Base-by-base conservation (phyloP, 441 rosid genomes). In the Adansonia rubrostipa region DNA sequence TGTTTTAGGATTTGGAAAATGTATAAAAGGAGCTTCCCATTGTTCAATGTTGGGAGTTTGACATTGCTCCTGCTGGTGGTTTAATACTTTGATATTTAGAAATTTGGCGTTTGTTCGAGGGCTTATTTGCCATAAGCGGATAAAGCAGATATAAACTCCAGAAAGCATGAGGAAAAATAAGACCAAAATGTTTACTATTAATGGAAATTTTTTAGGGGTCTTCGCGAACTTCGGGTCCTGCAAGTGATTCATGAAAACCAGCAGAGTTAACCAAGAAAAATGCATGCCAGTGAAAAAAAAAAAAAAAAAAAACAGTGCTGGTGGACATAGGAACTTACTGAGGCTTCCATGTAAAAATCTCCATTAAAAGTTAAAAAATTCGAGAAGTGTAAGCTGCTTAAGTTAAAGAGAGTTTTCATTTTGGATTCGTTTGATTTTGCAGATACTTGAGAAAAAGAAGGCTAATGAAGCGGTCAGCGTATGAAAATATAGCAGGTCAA, bases 1-100 rank as follows among this genome's bases (percentile, higher is more conserved):
- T 79, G 96, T 92, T 76, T 86, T 75, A 9, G 99, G 99, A 66
- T 75, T 84, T 6, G 98, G 97, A 85, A 88, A 95, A 84, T 93
- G 94, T 69, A 88, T 24, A 19, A 44, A 75, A 75, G 90, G 85
- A 73, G 80, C 69, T 77, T 83, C 82, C 19, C 74, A 33, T 2
- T 75, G 79, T 64, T 63, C 63, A 5, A 48, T 69, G 19, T 61
- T 20, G 9, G 56, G 58, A 11, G 73, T 6, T 22, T 48, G 58
- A 22, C 73, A 69, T 57, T 65, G 64, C n/a, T 61, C 70, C 76
- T 61, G 60, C 10, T 71, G 77, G 53, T 40, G 74, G 85, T 81
- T 81, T 9, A 84, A 80, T 53, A 86, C 76, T 73, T 81, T 89
- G 15, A 89, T 79, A 70, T 75, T 79, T 42, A 85, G 84, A 50